Base-by-base conservation (phyloP, 139 green algal species). In the Chlorella vulgaris region DNA sequence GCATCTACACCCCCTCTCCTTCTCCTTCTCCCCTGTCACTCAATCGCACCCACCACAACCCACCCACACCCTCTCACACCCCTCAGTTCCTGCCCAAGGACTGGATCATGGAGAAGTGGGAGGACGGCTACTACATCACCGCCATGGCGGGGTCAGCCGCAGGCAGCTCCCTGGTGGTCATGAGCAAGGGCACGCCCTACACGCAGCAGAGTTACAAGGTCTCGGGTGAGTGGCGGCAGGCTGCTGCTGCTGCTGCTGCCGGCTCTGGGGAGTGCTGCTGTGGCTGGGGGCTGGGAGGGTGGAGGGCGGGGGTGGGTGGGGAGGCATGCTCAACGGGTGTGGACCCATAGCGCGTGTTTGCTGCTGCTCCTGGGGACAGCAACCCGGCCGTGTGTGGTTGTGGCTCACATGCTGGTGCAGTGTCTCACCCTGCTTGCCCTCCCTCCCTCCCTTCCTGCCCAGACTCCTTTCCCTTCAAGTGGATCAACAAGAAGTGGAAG, bases 401-500 rank as follows among this genome's bases (percentile, higher is more conserved):
- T n/a, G n/a, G n/a, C n/a, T n/a, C n/a, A n/a, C n/a, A n/a, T n/a
- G n/a, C 63, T 70, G 63, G 29, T n/a, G 2, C 35, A n/a, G 36
- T 15, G 22, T 50, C 22, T 36, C 7, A 28, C 39, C 10, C 1
- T 51, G 65, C 65, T 22, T 26, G 18, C 13, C 19, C 1, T 71
- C 6, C 29, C 19, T 4, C 29, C 19, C 19, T 47, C 69, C 69
- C 13, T 13, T 2, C 29, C 33, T 29, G 50, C n/a, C n/a, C 71
- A 78, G 97, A 99, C 91, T 97, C 89, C 18, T 99, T 99, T 87
- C 97, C 97, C 73, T 99, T 99, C 93, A 99, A 99, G 90, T 99
- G 97, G 96, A 99, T 99, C 84, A 99, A 99, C 95, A 99, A 99
- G 88, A 99, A 99, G 88, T 99, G 97, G 97, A 98, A 98, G 87